Evolutionary conservation across 768 basidiomycete genomes (phyloP).

Genomic region (Mycena vulgaris): DNA sequence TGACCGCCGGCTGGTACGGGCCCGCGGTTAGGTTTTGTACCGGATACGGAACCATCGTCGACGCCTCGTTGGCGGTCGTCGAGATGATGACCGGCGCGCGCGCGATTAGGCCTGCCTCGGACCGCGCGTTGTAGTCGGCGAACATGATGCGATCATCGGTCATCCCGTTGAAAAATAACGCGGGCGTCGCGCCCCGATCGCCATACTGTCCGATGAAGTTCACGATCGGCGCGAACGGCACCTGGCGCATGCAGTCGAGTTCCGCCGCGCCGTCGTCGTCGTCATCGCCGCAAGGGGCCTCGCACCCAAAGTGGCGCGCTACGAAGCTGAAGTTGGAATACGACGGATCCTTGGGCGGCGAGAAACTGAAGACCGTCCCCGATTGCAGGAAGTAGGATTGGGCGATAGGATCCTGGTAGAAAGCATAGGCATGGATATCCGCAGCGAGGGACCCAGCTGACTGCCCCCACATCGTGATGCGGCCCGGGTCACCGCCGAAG

Average conservation of each 20-base stretch:
- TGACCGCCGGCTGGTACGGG: slow-evolving; percentile 13
- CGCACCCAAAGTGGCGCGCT: slow-evolving; percentile 17
- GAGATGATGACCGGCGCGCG: slow-evolving; percentile 5
- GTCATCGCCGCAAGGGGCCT: slow-evolving; percentile 10
- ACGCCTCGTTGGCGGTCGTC: slow-evolving; percentile 9
- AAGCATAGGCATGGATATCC: slow-evolving; percentile 11
- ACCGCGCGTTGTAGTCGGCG: slow-evolving; percentile 7
- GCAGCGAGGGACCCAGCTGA: slow-evolving; percentile 10
- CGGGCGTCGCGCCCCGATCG: slow-evolving; percentile 4
- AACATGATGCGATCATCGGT: slow-evolving; percentile 6
- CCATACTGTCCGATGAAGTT: slow-evolving; percentile 20
- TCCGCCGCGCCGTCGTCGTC: slow-evolving; percentile 12
- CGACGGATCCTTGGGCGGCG: not conserved
- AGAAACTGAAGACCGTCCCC: slow-evolving; percentile 8
- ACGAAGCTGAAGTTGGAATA: slow-evolving; percentile 15
- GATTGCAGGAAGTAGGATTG: slow-evolving; percentile 15
- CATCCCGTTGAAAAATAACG: slow-evolving; percentile 1
- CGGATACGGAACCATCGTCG: not conserved
- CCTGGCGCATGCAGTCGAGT: slow-evolving; percentile 14
- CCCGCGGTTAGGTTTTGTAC: slow-evolving; percentile 16
- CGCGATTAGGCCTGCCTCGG: slow-evolving; percentile 12
- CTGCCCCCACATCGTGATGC: slow-evolving; percentile 14
- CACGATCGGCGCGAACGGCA: slow-evolving; percentile 9
- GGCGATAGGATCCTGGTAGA: slow-evolving; percentile 11
- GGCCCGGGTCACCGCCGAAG: slow-evolving; percentile 16